Evolutionary conservation across 345 rosid species (phyloP).

Genomic region (Garcia nutans): DNA sequence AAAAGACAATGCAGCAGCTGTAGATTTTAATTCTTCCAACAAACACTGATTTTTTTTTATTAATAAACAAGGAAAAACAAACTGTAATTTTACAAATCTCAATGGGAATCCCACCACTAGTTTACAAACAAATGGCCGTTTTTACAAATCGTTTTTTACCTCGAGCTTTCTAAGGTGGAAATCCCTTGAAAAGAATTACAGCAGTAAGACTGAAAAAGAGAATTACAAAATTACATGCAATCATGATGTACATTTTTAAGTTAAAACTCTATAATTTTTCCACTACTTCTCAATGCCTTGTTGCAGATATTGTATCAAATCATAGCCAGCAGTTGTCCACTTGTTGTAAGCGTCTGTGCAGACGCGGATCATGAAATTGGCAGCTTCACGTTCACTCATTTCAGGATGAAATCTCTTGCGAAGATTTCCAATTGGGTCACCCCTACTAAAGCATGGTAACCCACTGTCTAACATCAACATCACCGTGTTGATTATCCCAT

Average conservation of each 20-base stretch:
- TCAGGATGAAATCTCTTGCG: slow-evolving; percentile 96
- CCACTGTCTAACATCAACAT: slow-evolving; percentile 95
- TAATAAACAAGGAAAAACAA: not conserved
- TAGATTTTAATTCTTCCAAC: not conserved
- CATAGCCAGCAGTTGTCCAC: slow-evolving; percentile 93
- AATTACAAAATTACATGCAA: slow-evolving; percentile 25
- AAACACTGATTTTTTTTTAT: not conserved
- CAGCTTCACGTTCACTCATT: slow-evolving; percentile 97
- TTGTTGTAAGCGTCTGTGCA: slow-evolving; percentile 96
- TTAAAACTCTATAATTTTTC: not conserved
- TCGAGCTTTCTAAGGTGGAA: slow-evolving; percentile 17
- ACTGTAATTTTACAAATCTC: slow-evolving; percentile 27
- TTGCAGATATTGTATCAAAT: slow-evolving; percentile 90
- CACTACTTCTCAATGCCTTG: slow-evolving; percentile 91
- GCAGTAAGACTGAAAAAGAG: not conserved
- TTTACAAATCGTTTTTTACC: slow-evolving; percentile 5
- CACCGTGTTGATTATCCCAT: slow-evolving; percentile 83
- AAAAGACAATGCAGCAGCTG: not conserved
- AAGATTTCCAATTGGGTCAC: slow-evolving; percentile 94
- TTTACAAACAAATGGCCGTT: slow-evolving; percentile 21
- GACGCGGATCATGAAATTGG: slow-evolving; percentile 76
- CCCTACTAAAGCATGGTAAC: slow-evolving; percentile 92
- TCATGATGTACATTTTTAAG: slow-evolving; percentile 37
- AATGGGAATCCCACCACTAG: slow-evolving; percentile 21
- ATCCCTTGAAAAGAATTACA: slow-evolving; percentile 24